Percentiles rank a stretch among this genome's conserved stretches.
Conservation (phyloP, 1,139 yeast genomes). For the Arxiozyma slooffiae region DNA sequence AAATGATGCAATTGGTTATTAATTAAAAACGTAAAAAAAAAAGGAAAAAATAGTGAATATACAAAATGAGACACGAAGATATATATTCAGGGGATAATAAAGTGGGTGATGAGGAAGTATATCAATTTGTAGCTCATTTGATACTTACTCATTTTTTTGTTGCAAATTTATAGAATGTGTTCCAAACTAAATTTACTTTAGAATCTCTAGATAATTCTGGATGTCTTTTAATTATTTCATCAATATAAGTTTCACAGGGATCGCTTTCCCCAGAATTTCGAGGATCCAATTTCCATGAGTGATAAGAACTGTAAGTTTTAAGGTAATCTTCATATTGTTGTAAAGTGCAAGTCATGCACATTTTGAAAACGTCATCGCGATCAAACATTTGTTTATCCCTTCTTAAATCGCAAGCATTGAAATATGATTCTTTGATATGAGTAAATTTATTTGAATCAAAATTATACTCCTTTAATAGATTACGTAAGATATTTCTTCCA, state of each 20-base stretch:
- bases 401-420: slow-evolving; percentile 31
- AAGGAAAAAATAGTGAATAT: too few species aligned
- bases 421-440: slow-evolving; percentile 36
- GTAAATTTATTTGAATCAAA: slow-evolving; percentile 36
- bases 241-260: slow-evolving; percentile 22
- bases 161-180: slow-evolving; percentile 35
- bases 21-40: too few species aligned
- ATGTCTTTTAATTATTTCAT: slow-evolving; percentile 14
- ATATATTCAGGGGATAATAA: too few species aligned
- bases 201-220: slow-evolving; percentile 30
- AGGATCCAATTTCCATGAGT: slow-evolving; percentile 52
- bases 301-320: slow-evolving; percentile 63
- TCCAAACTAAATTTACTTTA: slow-evolving; percentile 31
- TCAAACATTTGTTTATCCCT: neutral
- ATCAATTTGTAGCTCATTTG: too few species aligned
- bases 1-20: too few species aligned
- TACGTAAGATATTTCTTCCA: slow-evolving; percentile 47
- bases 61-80: too few species aligned
- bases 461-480: slow-evolving; percentile 37
- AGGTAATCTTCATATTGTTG: slow-evolving; percentile 41
- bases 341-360: slow-evolving; percentile 38
- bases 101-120: too few species aligned
- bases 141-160: slow-evolving; percentile 3
- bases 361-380: slow-evolving; percentile 29
- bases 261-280: too few species aligned